A percentile compares a stretch with the other conserved stretches of the same genome.
Conservation (phyloP, 768 basidiomycete species). For the Lactifluus echinatus region DNA sequence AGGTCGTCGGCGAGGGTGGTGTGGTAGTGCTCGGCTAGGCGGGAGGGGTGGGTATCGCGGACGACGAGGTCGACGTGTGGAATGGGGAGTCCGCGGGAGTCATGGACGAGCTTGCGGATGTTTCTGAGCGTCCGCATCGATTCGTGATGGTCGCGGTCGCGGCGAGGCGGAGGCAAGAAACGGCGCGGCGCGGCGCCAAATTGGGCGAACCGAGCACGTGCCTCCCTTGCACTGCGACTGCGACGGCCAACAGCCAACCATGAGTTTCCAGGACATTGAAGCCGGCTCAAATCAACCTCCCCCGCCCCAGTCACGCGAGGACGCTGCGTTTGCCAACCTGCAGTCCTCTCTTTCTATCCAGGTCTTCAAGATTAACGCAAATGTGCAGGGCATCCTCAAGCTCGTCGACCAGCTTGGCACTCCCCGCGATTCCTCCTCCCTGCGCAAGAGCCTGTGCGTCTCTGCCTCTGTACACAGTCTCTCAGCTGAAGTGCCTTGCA, state of each 20-base stretch:
- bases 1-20: slow-evolving; percentile 75
- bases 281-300: slow-evolving; percentile 31
- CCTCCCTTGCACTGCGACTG: too few species aligned
- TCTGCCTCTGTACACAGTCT: not conserved
- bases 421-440: slow-evolving; percentile 60
- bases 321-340: slow-evolving; percentile 63
- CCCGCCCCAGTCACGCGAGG: slow-evolving; percentile 42
- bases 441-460: slow-evolving; percentile 84
- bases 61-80: slow-evolving; percentile 60
- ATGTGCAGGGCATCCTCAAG: slow-evolving; percentile 91
- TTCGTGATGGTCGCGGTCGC: not conserved
- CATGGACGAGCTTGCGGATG: slow-evolving; percentile 30
- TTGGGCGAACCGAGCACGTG: slow-evolving; percentile 2
- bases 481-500: not conserved
- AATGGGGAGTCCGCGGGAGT: slow-evolving; percentile 57
- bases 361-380: slow-evolving; percentile 98
- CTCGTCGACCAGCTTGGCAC: slow-evolving; percentile 96
- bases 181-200: too few species aligned
- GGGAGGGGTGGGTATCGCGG: slow-evolving; percentile 62
- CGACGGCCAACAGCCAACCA: slow-evolving; percentile 23
- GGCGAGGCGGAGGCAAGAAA: not conserved
- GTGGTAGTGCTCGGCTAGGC: slow-evolving; percentile 80
- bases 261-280: slow-evolving; percentile 48
- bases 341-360: slow-evolving; percentile 82
- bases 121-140: too few species aligned